phyloP scores from a whole-genome alignment of 768 basidiomycete species.

The Calocybe gangraenosa region DNA sequence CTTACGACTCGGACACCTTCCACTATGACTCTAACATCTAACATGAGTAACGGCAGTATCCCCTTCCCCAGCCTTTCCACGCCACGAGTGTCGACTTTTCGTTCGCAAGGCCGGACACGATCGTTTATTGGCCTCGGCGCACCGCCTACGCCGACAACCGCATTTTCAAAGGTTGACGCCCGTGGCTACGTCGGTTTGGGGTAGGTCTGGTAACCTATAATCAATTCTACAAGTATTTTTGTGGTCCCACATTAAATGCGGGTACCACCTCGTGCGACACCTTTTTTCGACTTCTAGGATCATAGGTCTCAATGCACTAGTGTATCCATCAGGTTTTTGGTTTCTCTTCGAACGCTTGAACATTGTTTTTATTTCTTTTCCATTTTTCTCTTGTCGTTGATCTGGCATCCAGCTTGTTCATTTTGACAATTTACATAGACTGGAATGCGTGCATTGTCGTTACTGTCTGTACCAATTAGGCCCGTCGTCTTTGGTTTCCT shows the following conservation, averaged over 20 bases:
- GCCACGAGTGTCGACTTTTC: constrained; percentile 68
- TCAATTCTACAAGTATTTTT: not conserved
- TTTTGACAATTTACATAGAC: constrained; percentile 12
- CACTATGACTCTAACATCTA: constrained; percentile 78
- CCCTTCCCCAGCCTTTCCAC: constrained; percentile 60
- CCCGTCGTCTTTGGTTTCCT: constrained; percentile 18
- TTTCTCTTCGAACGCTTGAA: constrained; percentile 15
- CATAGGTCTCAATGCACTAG: constrained; percentile 8
- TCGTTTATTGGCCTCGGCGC: constrained; percentile 72
- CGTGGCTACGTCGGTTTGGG: constrained; percentile 71
- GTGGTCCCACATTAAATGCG: not conserved
- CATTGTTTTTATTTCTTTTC: constrained; percentile 18
- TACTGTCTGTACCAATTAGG: constrained; percentile 15
- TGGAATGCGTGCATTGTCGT: constrained; percentile 7
- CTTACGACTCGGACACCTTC: constrained; percentile 64
- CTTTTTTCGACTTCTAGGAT: constrained; percentile 1
- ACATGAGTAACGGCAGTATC: constrained; percentile 33
- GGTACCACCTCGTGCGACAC: not conserved
- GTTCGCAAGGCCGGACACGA: constrained; percentile 59
- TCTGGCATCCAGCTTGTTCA: constrained; percentile 13
- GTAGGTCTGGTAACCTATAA: constrained; percentile 13
- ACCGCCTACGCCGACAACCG: constrained; percentile 73
- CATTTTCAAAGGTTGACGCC: constrained; percentile 79
- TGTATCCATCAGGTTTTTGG: constrained; percentile 16
- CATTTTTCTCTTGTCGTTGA: constrained; percentile 16